Percentiles rank a stretch among this genome's conserved stretches.
These are phyloP conservation scores for Yueomyces sp. DNA, from an alignment of 1,139 yeast genomes.

Conservation along the genomic window DNA sequence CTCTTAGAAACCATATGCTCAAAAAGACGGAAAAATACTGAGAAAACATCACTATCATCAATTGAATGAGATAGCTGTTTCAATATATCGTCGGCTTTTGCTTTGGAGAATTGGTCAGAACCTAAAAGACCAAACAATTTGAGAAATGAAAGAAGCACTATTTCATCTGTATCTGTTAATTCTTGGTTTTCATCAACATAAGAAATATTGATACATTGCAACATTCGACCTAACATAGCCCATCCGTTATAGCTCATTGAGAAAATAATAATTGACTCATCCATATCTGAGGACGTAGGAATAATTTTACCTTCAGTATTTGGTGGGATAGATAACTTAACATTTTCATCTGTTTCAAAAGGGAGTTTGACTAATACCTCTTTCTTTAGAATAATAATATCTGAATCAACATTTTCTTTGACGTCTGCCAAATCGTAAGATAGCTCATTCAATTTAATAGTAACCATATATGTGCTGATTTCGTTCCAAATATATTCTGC, in stretches of 20 bases:
- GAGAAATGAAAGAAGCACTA: conserved; percentile 36
- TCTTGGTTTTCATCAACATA: conserved; percentile 21
- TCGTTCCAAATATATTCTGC: conserved; percentile 52
- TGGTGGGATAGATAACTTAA: conserved; percentile 29
- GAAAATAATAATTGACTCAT: conserved; percentile 43
- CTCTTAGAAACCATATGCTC: conserved; percentile 57
- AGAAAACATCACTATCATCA: conserved; percentile 53
- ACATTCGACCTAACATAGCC: conserved; percentile 67
- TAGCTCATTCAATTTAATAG: conserved; percentile 20
- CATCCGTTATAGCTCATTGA: conserved; percentile 72
- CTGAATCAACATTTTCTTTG: conserved; percentile 12
- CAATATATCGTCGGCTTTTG: conserved; percentile 32
- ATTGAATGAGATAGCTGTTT: conserved; percentile 44
- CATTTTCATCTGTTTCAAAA: conserved; percentile 28
- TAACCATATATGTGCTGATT: conserved; percentile 47
- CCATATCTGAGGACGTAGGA: conserved; percentile 26
- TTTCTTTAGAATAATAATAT: conserved; percentile 28
- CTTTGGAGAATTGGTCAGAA: conserved; percentile 28
- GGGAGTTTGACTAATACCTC: conserved; percentile 32
- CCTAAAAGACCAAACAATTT: conserved; percentile 40
- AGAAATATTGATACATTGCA: conserved; percentile 46
- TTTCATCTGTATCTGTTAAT: conserved; percentile 20
- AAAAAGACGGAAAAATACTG: conserved; percentile 48
- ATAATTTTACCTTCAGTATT: conserved; percentile 64
- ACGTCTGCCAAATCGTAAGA: conserved; percentile 26